Conservation (phyloP, 371 early-diverging fungal genomes). For the Mortierella sp. region DNA sequence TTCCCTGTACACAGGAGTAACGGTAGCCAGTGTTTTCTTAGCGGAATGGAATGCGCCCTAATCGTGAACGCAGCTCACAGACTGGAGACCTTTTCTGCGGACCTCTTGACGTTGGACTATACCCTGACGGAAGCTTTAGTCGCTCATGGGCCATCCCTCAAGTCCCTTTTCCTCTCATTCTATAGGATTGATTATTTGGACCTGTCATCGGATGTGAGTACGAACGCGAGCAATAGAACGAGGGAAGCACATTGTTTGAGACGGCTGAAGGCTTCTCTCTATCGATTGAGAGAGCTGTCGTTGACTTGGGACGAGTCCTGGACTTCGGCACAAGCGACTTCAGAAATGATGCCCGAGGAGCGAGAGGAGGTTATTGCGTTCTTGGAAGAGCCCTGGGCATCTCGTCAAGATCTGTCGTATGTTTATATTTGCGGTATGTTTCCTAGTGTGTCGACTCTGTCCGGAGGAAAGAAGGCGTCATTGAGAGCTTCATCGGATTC, state of each 20-base stretch:
- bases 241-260: conserved; percentile 25
- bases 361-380: conserved; percentile 22
- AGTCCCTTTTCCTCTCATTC: conserved; percentile 8
- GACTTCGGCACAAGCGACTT: too few relatives aligned
- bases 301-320: conserved; percentile 11
- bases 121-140: conserved; percentile 29
- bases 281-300: conserved; percentile 10
- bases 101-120: conserved; percentile 19
- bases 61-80: conserved; percentile 17
- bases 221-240: background rate
- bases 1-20: background rate
- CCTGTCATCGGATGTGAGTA: background rate
- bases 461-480: too few relatives aligned
- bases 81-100: conserved; percentile 33
- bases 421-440: conserved; percentile 8
- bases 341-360: background rate
- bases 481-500: too few relatives aligned
- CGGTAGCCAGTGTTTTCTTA: conserved; percentile 17
- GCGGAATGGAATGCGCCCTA: conserved; percentile 17
- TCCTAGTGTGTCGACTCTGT: too few relatives aligned
- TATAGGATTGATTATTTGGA: conserved; percentile 11
- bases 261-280: conserved; percentile 27
- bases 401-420: conserved; percentile 2
- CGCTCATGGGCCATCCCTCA: conserved; percentile 8
- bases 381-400: conserved; percentile 27